Conservation (phyloP, 768 basidiomycete species). For the Mycena capillaripes region DNA sequence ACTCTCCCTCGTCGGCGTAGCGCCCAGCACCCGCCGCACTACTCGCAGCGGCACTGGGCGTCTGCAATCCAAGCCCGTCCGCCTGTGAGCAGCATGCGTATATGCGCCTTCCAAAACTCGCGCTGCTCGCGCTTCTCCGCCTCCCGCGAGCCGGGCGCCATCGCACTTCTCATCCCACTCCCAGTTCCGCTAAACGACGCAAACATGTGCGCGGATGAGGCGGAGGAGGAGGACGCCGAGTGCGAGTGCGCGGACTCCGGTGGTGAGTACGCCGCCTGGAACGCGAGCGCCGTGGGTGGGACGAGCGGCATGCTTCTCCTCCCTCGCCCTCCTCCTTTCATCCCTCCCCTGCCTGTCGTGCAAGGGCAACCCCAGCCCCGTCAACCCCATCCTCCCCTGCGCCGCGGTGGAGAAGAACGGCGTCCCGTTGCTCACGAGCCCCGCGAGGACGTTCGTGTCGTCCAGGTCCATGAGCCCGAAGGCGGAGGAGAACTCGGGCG, state of each 20-base stretch:
- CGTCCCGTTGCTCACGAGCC: conserved; percentile 67
- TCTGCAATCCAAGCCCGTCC: conserved; percentile 36
- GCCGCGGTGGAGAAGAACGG: conserved; percentile 68
- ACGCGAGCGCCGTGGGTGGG: no score
- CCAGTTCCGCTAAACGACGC: no score
- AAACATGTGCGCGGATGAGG: no score
- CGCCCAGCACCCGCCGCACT: no score
- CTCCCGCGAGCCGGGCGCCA: conserved; percentile 53
- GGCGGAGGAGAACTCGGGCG: conserved; percentile 62
- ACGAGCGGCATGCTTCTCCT: conserved; percentile 21
- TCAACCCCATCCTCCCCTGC: background rate
- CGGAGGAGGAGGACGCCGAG: no score
- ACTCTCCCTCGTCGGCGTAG: background rate
- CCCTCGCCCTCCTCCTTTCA: no score
- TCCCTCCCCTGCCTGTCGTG: no score
- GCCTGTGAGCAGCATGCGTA: conserved; percentile 74
- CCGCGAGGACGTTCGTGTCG: conserved; percentile 77
- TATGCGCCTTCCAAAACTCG: conserved; percentile 83
- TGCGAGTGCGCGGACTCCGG: no score
- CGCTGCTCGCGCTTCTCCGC: conserved; percentile 64
- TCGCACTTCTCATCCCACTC: no score
- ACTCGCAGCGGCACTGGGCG: conserved; percentile 31
- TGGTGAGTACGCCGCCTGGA: no score
- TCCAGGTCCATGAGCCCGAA: conserved; percentile 86
- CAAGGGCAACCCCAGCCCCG: background rate